Evolutionary conservation across 163 green algal genomes (phyloP).

Genomic region (Botryococcus braunii): DNA sequence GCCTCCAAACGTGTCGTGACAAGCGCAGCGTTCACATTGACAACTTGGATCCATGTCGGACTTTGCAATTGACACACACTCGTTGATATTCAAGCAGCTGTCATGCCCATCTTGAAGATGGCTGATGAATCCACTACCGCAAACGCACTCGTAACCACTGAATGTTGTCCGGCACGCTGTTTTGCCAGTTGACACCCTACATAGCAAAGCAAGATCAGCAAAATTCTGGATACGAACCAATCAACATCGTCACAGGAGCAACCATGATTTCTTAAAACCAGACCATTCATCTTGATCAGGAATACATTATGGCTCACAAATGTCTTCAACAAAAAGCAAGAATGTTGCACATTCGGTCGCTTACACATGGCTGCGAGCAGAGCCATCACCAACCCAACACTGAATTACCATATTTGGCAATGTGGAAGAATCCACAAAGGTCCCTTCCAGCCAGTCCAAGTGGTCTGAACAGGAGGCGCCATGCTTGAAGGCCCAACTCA

Average conservation of each 20-base stretch:
- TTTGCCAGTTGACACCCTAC: slow-evolving; percentile 25
- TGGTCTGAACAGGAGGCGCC: too few species aligned
- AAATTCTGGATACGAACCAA: not conserved
- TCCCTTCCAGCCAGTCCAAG: too few species aligned
- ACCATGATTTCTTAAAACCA: not conserved
- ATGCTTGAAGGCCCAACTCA: too few species aligned
- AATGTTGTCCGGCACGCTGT: slow-evolving; percentile 65
- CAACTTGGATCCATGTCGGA: slow-evolving; percentile 42
- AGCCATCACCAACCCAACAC: too few species aligned
- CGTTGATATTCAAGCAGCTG: slow-evolving; percentile 67
- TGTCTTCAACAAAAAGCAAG: not conserved
- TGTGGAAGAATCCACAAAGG: too few species aligned
- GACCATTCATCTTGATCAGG: not conserved
- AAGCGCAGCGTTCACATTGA: slow-evolving; percentile 67
- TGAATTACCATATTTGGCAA: too few species aligned
- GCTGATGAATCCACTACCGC: slow-evolving; percentile 48
- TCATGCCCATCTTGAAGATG: slow-evolving; percentile 31
- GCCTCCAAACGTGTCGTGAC: slow-evolving; percentile 57
- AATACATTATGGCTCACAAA: not conserved
- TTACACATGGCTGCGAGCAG: not conserved
- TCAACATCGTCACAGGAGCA: not conserved
- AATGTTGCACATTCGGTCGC: not conserved
- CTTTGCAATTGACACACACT: slow-evolving; percentile 54
- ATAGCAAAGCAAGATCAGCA: not conserved
- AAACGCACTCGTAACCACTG: slow-evolving; percentile 59